Conservation (phyloP, 2,329 filamentous ascomycete genomes). For the Ceratocystis destructans region DNA sequence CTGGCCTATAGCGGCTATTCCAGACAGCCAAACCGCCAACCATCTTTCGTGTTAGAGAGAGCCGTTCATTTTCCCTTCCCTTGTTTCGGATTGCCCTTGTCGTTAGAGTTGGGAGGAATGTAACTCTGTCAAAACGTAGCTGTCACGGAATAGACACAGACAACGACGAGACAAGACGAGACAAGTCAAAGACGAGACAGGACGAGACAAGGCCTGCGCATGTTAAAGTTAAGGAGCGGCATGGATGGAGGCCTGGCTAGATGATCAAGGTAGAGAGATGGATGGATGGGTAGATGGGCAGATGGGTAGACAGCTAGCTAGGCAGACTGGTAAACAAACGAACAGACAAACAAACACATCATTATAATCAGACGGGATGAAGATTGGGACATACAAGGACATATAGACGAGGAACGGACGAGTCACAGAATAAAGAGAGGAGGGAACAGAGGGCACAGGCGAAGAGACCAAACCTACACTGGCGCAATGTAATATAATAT, state of each 20-base stretch:
- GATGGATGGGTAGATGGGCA: background rate
- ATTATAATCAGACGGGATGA: background rate
- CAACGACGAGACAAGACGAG: slow-evolving; percentile 2
- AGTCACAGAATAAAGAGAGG: background rate
- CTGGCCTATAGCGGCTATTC: no score
- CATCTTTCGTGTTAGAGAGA: background rate
- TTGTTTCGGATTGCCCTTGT: background rate
- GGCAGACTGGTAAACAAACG: background rate
- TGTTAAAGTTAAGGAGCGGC: background rate
- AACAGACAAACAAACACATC: background rate
- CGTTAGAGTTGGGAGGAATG: slow-evolving; percentile 6
- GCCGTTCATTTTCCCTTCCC: background rate
- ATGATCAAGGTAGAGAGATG: background rate
- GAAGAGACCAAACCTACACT: background rate
- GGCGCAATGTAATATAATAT: no score
- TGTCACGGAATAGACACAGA: slow-evolving; percentile 6
- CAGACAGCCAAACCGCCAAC: background rate
- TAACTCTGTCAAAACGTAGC: slow-evolving; percentile 8
- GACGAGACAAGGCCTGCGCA: background rate
- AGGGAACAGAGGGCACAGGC: background rate
- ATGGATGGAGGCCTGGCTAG: background rate
- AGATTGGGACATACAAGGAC: background rate
- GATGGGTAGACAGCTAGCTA: background rate
- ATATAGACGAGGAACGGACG: background rate
- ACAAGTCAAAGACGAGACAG: background rate